Percentiles rank a stretch among this genome's conserved stretches.
Evolutionary conservation across 2,329 filamentous ascomycete genomes (phyloP).

Genomic region (Aspergillus aculeatus): DNA sequence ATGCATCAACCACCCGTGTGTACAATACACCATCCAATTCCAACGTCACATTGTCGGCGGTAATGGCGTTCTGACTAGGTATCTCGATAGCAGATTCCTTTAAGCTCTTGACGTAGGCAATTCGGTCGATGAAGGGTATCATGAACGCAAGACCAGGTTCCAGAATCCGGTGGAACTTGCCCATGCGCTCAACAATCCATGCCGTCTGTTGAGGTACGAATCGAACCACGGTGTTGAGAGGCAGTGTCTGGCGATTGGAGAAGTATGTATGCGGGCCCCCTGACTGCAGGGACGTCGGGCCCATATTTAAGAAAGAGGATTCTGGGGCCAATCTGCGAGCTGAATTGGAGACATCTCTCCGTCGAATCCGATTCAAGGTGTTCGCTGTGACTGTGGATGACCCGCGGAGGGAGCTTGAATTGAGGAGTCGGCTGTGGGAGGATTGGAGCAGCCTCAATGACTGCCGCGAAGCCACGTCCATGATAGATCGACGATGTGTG

Average conservation of each 20-base stretch:
- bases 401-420: slow-evolving; percentile 23
- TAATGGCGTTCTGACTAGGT: slow-evolving; percentile 95
- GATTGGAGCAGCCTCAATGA: slow-evolving; percentile 34
- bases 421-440: slow-evolving; percentile 22
- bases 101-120: slow-evolving; percentile 95
- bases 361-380: slow-evolving; percentile 26
- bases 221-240: slow-evolving; percentile 89
- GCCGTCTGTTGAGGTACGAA: slow-evolving; percentile 99
- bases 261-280: slow-evolving; percentile 69
- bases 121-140: slow-evolving; percentile 87
- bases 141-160: slow-evolving; percentile 88
- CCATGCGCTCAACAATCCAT: slow-evolving; percentile 99
- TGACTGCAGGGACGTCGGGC: slow-evolving; percentile 23
- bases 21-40: slow-evolving; percentile 95
- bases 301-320: slow-evolving; percentile 33
- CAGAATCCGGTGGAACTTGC: slow-evolving; percentile 90
- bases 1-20: slow-evolving; percentile 94
- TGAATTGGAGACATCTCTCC: slow-evolving; percentile 32
- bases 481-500: slow-evolving; percentile 19
- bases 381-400: slow-evolving; percentile 19
- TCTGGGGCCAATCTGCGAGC: slow-evolving; percentile 31
- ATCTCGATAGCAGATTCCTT: slow-evolving; percentile 98
- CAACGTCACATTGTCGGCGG: slow-evolving; percentile 95
- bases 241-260: slow-evolving; percentile 63
- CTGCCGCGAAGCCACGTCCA: slow-evolving; percentile 41